Base-by-base conservation (phyloP, 2,329 filamentous ascomycete species). In the Periglandula ipomoeae region DNA sequence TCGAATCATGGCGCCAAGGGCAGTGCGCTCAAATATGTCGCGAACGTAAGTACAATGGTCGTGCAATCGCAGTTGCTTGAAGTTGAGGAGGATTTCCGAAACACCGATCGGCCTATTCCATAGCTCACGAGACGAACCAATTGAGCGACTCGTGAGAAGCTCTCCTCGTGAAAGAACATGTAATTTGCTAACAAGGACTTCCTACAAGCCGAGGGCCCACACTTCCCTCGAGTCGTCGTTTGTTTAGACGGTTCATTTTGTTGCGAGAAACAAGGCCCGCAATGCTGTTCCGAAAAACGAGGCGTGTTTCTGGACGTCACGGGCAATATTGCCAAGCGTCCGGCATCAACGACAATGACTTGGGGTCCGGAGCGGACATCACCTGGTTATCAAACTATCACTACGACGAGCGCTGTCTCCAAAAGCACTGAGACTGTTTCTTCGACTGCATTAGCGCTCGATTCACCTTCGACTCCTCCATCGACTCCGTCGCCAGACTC, bases 231-330 rank as follows among this genome's bases (percentile, higher is more conserved):
- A 26, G 39, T 48, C 3, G 8, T 9, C 1, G 20, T 30, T 15
- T 48, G 46, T 20, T 11, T 7, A 11, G 46, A 48, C 39, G 46
- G 46, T 20, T 48, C 46, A 10, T 43, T 43, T 22, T 48, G 46
- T 30, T 48, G 46, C 40, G 20, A 48, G 13, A 15, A 23, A 4
- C 19, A 48, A 19, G 15, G 27, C 4, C 3, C 7, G 6, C 15
- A n/a, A 10, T 48, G 46, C 39, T 48, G 46, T 22, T n/a, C 10
- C 19, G 37, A 22, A 2, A 43, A 43, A 8, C 20, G 19, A 17
- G 46, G 46, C 26, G 37, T 43, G n/a, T 48, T 48, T 20, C 46
- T 48, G 24, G 46, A 48, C 20, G 38, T 4, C 4, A 37, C 20
- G 3, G 46, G 46, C 19, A 48, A 48, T 17, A 20, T 48, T 7